Evolutionary conservation across 139 green algal genomes (phyloP).

Genomic region (Nannochloris sp.): DNA sequence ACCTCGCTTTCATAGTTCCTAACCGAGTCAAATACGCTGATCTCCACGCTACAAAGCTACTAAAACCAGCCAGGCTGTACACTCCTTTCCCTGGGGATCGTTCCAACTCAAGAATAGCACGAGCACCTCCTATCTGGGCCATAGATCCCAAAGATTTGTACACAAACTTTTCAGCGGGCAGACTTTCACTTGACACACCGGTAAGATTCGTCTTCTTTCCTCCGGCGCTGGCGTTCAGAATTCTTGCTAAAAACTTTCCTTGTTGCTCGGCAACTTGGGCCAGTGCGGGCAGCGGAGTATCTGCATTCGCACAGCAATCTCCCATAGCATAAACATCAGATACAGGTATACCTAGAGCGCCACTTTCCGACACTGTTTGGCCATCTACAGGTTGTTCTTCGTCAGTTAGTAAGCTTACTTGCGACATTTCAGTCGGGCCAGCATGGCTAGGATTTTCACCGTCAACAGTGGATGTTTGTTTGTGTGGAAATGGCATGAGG

Average conservation of each 20-base stretch:
- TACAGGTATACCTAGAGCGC: constrained; percentile 1
- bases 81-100: neutral
- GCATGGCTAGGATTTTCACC: too few relatives aligned
- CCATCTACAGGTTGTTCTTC: neutral
- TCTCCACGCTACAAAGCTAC: constrained; percentile 64
- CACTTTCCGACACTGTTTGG: neutral
- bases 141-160: neutral
- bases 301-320: constrained; percentile 75
- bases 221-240: constrained; percentile 46
- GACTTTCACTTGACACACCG: too few relatives aligned
- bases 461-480: neutral
- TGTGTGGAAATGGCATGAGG: constrained; percentile 18
- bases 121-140: neutral
- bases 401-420: too few relatives aligned
- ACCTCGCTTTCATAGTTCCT: constrained; percentile 43
- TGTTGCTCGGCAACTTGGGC: constrained; percentile 93
- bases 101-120: neutral
- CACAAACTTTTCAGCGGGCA: constrained; percentile 1
- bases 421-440: constrained; percentile 16
- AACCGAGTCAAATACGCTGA: constrained; percentile 74
- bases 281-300: constrained; percentile 72
- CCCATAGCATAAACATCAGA: constrained; percentile 67
- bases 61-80: constrained; percentile 32
- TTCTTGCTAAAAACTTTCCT: constrained; percentile 70
- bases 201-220: neutral